Evolutionary conservation across 2,329 filamentous ascomycete species (phyloP).

Genomic region (Ophiostoma australiae): DNA sequence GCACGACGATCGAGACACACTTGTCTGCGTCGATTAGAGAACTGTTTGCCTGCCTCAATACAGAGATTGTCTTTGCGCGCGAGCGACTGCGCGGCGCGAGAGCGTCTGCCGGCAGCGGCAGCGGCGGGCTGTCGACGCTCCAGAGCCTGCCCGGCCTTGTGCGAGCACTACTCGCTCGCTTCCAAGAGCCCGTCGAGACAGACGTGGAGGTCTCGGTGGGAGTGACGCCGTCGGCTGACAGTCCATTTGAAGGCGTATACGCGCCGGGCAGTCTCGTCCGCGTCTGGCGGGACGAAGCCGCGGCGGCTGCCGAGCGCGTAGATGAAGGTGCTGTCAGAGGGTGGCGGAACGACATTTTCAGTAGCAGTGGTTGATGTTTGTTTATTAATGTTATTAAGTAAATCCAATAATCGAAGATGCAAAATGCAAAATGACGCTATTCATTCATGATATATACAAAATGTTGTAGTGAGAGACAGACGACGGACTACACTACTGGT

Average conservation of each 20-base stretch:
- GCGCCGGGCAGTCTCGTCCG: conserved; percentile 84
- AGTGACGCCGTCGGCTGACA: not conserved
- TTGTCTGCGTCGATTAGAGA: conserved; percentile 67
- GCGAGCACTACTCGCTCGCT: conserved; percentile 70
- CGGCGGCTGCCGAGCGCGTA: conserved; percentile 64
- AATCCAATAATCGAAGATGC: not conserved
- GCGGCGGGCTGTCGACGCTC: conserved; percentile 50
- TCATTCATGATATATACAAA: not conserved
- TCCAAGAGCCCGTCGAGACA: conserved; percentile 45
- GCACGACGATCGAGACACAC: conserved; percentile 67
- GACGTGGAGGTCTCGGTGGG: not conserved
- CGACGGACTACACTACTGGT: not conserved
- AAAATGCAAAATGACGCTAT: not conserved
- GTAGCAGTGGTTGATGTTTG: not conserved
- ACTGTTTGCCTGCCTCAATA: conserved; percentile 67
- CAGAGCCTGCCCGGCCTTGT: conserved; percentile 65
- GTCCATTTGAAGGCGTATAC: conserved; percentile 74
- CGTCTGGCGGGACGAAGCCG: conserved; percentile 79
- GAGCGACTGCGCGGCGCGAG: conserved; percentile 81
- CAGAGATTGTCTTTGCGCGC: conserved; percentile 79
- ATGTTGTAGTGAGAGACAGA: not conserved
- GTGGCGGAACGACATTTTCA: conserved; percentile 83
- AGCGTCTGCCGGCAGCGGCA: conserved; percentile 52
- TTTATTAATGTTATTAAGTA: not conserved
- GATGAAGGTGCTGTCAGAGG: conserved; percentile 45